These are phyloP conservation scores for Mycosphaerella sp. DNA, from an alignment of 2,329 filamentous ascomycete genomes.

Conservation along the genomic window DNA sequence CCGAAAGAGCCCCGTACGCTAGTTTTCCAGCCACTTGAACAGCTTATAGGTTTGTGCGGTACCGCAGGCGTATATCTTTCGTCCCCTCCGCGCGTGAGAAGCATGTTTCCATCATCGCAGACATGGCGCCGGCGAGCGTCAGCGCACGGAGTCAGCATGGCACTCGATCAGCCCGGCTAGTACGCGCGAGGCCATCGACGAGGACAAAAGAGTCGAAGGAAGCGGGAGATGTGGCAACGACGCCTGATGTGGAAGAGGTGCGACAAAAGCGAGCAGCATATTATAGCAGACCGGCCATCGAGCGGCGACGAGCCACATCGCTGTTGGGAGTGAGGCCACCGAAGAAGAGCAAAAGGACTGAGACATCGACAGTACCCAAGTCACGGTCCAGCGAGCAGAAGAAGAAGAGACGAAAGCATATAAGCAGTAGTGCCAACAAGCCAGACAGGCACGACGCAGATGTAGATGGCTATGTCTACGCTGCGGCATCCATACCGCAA, in stretches of 20 bases:
- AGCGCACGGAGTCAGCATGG: constrained; percentile 21
- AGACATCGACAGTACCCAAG: constrained; percentile 8
- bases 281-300: constrained; percentile 19
- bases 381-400: not conserved
- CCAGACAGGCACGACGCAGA: constrained; percentile 3
- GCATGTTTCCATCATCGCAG: not conserved
- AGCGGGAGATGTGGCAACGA: constrained; percentile 18
- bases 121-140: constrained; percentile 21
- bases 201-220: constrained; percentile 11
- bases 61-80: not conserved
- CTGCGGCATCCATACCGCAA: not conserved
- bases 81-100: not conserved
- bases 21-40: constrained; percentile 1
- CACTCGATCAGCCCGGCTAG: constrained; percentile 10
- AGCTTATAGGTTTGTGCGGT: not conserved
- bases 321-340: constrained; percentile 1
- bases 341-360: constrained; percentile 3
- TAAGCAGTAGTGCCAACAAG: constrained; percentile 8
- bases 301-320: constrained; percentile 10
- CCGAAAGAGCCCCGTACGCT: not conserved
- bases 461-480: constrained; percentile 17
- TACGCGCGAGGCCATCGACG: constrained; percentile 17
- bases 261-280: constrained; percentile 37
- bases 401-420: constrained; percentile 5
- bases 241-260: constrained; percentile 39